Conservation (phyloP, 2,329 filamentous ascomycete species). For the Curvularia verruculosa region DNA sequence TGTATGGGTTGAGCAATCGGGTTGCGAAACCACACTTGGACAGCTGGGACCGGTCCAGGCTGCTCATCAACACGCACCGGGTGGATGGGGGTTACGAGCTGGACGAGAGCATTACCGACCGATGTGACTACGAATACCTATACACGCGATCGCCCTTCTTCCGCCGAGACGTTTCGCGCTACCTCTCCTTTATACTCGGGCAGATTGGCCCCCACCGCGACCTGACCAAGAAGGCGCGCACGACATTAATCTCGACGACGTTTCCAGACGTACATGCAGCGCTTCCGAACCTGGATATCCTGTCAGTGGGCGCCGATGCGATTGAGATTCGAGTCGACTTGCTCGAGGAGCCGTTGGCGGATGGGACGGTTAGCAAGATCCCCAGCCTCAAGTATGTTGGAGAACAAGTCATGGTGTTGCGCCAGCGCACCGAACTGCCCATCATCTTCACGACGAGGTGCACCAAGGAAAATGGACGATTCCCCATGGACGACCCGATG, state of each 20-base stretch:
- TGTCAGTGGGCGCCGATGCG: constrained; percentile 85
- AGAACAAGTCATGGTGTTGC: constrained; percentile 82
- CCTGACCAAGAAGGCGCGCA: constrained; percentile 76
- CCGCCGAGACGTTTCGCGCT: constrained; percentile 76
- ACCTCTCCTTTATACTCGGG: constrained; percentile 78
- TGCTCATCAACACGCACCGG: constrained; percentile 78
- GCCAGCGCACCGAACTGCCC: constrained; percentile 84
- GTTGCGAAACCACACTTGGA: constrained; percentile 65
- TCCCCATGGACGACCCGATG: constrained; percentile 79
- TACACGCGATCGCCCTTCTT: constrained; percentile 76
- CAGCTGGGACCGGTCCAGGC: constrained; percentile 63
- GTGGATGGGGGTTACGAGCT: constrained; percentile 67
- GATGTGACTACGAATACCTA: constrained; percentile 85
- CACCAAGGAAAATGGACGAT: constrained; percentile 79
- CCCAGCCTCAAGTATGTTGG: constrained; percentile 85
- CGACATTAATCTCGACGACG: constrained; percentile 85
- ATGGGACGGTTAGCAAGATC: constrained; percentile 64
- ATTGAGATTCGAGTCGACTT: constrained; percentile 86
- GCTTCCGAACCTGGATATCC: constrained; percentile 81
- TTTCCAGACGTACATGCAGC: constrained; percentile 85
- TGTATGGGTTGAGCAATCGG: constrained; percentile 68
- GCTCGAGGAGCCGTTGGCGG: constrained; percentile 70
- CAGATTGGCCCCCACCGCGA: constrained; percentile 80
- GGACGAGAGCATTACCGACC: constrained; percentile 67
- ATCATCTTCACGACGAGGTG: constrained; percentile 89